phyloP scores from a whole-genome alignment of 2,329 filamentous ascomycete species.

The Corinectria fuckeliana region DNA sequence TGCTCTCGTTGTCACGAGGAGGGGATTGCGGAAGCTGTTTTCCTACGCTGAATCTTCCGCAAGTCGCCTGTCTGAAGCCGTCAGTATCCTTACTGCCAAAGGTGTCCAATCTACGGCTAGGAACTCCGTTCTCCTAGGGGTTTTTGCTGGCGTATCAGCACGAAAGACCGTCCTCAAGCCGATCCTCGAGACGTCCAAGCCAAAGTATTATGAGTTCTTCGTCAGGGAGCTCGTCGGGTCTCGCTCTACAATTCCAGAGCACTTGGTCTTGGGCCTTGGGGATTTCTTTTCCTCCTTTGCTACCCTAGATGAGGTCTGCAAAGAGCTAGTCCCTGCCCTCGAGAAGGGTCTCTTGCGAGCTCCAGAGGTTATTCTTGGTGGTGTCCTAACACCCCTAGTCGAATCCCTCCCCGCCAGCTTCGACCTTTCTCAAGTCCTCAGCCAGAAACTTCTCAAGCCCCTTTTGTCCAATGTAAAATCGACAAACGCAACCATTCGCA shows the following conservation, averaged over 20 bases:
- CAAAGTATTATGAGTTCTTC: slow-evolving; percentile 82
- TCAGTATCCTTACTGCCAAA: slow-evolving; percentile 74
- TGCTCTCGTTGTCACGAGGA: slow-evolving; percentile 77
- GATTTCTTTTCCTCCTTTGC: slow-evolving; percentile 86
- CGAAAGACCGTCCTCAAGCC: slow-evolving; percentile 70
- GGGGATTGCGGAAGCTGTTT: slow-evolving; percentile 79
- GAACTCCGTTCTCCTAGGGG: slow-evolving; percentile 80
- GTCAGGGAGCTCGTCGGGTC: slow-evolving; percentile 85
- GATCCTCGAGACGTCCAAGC: slow-evolving; percentile 68
- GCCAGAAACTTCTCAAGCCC: slow-evolving; percentile 79
- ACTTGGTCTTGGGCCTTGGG: slow-evolving; percentile 74
- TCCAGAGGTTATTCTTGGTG: slow-evolving; percentile 86
- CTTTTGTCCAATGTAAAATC: slow-evolving; percentile 92
- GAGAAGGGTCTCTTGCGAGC: slow-evolving; percentile 90
- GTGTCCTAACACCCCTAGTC: slow-evolving; percentile 77
- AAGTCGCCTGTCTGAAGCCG: slow-evolving; percentile 66
- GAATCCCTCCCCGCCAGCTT: slow-evolving; percentile 70
- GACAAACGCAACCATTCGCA: slow-evolving; percentile 78
- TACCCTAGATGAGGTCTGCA: slow-evolving; percentile 74
- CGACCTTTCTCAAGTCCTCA: slow-evolving; percentile 79
- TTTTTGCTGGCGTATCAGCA: slow-evolving; percentile 85
- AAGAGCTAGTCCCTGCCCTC: slow-evolving; percentile 77
- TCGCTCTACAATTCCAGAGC: slow-evolving; percentile 70
- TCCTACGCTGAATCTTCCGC: slow-evolving; percentile 61
- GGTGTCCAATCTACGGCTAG: slow-evolving; percentile 66